Percentiles rank a stretch among this genome's conserved stretches.
phyloP scores from a whole-genome alignment of 148 eudicot genomes.

The Cornus florida region DNA sequence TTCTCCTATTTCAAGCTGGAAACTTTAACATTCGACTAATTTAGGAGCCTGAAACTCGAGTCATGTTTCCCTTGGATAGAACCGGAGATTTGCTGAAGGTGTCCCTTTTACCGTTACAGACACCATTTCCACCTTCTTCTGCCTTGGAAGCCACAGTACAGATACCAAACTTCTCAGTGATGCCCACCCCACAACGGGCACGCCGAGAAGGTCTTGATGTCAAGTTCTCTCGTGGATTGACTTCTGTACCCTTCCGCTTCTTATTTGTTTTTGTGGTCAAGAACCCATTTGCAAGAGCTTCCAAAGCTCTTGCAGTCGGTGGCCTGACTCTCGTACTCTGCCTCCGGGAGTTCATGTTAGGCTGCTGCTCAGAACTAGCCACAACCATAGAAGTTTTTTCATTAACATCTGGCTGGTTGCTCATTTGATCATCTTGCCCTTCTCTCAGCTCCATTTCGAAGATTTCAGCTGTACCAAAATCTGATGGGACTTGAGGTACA shows the following conservation, averaged over 20 bases:
- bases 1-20: not conserved
- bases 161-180: conserved; percentile 13
- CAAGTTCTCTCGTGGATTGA: not conserved
- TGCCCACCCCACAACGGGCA: conserved; percentile 11
- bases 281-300: conserved; percentile 45
- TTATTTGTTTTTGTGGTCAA: conserved; percentile 20
- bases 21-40: not conserved
- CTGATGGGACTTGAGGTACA: conserved; percentile 35
- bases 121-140: conserved; percentile 16
- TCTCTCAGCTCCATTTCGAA: not conserved
- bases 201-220: conserved; percentile 8
- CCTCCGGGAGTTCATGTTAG: conserved; percentile 24
- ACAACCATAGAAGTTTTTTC: not conserved
- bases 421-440: conserved; percentile 1
- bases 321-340: conserved; percentile 46
- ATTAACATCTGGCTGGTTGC: not conserved
- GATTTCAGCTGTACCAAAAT: conserved; percentile 21
- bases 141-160: conserved; percentile 6
- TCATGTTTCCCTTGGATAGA: conserved; percentile 9
- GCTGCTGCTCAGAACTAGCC: conserved; percentile 16
- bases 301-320: conserved; percentile 37
- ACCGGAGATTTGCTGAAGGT: conserved; percentile 7
- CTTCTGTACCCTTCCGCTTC: conserved; percentile 23
- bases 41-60: conserved; percentile 10
- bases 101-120: conserved; percentile 2